Base-by-base conservation (phyloP, 148 eudicot genomes). In the Persicaria maculosa region DNA sequence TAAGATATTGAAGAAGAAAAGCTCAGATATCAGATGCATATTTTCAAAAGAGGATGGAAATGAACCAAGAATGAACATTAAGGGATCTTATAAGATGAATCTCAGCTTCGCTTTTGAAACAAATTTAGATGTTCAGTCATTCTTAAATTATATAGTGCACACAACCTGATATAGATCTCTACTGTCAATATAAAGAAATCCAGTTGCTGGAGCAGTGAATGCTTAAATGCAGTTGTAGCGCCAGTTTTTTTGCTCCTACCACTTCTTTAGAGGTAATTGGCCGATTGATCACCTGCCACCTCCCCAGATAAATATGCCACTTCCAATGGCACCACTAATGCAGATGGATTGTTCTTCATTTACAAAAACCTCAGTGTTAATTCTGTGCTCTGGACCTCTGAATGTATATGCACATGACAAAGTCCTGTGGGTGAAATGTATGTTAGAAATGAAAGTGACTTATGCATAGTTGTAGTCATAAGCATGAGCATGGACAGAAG, bases 221-320 rank as follows among this genome's bases (percentile, higher is more conserved):
- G 93, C 90, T 64, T 91, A 93, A 77, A 91, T 89, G 25, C 98
- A 93, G 84, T 88, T 89, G 77, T 91, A 93, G 61, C 94, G 91
- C 98, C 98, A 93, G 83, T 93, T 93, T 74, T 89, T 88, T 77
- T 22, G 25, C 25, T 22, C 25, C 25, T 22, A 22, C 25, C 25
- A 22, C 73, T 79, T 88, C 80, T 81, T 89, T 72, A 85, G 68
- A 31, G 98, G 93, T 65, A 74, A 83, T 79, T 81, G 81, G 57
- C 75, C 82, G 73, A 87, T 88, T 69, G 93, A 89, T 73, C 70
- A 50, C 73, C 55, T 73, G 67, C 85, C 40, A 31, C 40, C 81
- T 71, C 61, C 82, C 97, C 97, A 91, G 50, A 81, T 75, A 83
- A 78, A 88, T 48, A 93, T 91, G 74, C 79, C 89, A 80, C 98